Percentiles rank a stretch among this genome's conserved stretches.
phyloP scores from a whole-genome alignment of 2,329 filamentous ascomycete species.

The Diaporthe sp. region DNA sequence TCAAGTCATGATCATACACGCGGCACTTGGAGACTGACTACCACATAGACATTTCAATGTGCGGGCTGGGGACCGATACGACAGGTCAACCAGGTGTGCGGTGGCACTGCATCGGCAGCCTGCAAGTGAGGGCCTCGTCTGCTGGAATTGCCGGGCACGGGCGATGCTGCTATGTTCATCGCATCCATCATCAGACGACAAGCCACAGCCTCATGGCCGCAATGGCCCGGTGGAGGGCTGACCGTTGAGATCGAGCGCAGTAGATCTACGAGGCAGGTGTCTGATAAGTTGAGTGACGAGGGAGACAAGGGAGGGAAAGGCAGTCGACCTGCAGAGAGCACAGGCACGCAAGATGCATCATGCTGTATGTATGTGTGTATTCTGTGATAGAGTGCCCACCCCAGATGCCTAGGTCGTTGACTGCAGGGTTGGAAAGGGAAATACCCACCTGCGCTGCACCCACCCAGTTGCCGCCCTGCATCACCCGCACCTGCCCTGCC shows the following conservation, averaged over 20 bases:
- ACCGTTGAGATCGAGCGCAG: slow-evolving; percentile 3
- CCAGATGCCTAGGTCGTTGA: background rate
- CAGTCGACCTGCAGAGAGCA: background rate
- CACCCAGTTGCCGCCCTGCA: background rate
- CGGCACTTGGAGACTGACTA: background rate
- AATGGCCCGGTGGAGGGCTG: background rate
- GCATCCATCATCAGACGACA: slow-evolving; percentile 27
- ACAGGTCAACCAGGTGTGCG: slow-evolving; percentile 1
- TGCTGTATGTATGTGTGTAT: background rate
- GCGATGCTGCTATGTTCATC: slow-evolving; percentile 9
- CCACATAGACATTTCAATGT: background rate
- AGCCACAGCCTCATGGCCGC: background rate
- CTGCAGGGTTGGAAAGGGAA: slow-evolving; percentile 6
- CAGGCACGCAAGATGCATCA: background rate
- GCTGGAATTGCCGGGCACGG: slow-evolving; percentile 5
- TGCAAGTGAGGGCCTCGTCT: slow-evolving; percentile 19
- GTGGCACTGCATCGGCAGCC: slow-evolving; percentile 26
- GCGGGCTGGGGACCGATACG: background rate
- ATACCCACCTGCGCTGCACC: background rate
- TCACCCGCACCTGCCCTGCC: background rate
- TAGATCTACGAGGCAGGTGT: background rate
- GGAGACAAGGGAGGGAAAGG: background rate
- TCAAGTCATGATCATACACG: slow-evolving; percentile 1
- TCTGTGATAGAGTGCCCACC: background rate
- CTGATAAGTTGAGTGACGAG: background rate